phyloP scores from a whole-genome alignment of 2,329 filamentous ascomycete species.

The Pezicula neosporulosa region DNA sequence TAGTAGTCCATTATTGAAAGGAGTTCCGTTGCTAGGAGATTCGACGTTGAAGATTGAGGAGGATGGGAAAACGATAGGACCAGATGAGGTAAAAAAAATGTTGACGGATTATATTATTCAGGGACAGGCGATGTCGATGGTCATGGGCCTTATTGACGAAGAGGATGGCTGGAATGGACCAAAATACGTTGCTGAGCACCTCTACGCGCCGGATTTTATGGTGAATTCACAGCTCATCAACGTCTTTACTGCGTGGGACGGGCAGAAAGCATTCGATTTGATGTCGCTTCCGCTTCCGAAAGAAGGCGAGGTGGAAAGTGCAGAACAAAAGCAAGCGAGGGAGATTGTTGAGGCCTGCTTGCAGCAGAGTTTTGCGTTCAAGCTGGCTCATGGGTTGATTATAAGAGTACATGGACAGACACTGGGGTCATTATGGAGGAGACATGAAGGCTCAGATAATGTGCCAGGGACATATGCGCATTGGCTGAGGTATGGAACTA shows the following conservation, averaged over 20 bases:
- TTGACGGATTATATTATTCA: conserved; percentile 57
- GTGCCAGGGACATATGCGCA: conserved; percentile 49
- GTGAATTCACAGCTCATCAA: conserved; percentile 49
- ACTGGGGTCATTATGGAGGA: conserved; percentile 50
- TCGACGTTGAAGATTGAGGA: conserved; percentile 24
- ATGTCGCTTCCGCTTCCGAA: conserved; percentile 40
- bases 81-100: conserved; percentile 37
- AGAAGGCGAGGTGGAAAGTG: conserved; percentile 35
- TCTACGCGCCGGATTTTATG: conserved; percentile 49
- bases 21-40: conserved; percentile 33
- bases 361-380: conserved; percentile 49
- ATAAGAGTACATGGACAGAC: conserved; percentile 45
- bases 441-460: conserved; percentile 43
- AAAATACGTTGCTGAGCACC: conserved; percentile 41
- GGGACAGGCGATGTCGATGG: conserved; percentile 47
- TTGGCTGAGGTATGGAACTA: conserved; percentile 48
- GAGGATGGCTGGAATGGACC: conserved; percentile 52
- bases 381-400: conserved; percentile 52
- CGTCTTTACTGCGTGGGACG: conserved; percentile 47
- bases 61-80: conserved; percentile 28
- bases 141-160: conserved; percentile 47
- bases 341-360: conserved; percentile 49
- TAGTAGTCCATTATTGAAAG: conserved; percentile 41
- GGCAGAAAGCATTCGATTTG: conserved; percentile 44
- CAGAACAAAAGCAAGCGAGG: conserved; percentile 44